Evolutionary conservation across 495 filamentous ascomycete species (phyloP).

Genomic region (Hyphodiscus hymeniophilus): DNA sequence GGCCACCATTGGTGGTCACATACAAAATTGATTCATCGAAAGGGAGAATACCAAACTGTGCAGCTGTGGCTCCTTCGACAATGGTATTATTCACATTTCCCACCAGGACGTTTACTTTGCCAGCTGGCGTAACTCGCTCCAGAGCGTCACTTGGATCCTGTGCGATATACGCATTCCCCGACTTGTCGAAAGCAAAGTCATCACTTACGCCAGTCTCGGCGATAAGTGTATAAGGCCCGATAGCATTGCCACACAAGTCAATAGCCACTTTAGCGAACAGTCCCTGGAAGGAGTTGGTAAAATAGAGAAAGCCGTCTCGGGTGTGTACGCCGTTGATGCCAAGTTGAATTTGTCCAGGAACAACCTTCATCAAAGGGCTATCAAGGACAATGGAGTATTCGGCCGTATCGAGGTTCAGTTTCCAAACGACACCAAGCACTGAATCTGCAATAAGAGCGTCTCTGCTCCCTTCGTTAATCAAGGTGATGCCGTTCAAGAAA

Average conservation of each 20-base stretch:
- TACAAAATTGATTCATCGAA: conserved; percentile 18
- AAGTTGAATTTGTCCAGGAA: conserved; percentile 9
- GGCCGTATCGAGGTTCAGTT: conserved; percentile 25
- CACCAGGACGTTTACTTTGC: conserved; percentile 4
- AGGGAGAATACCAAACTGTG: conserved; percentile 14
- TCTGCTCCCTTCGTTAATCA: conserved; percentile 14
- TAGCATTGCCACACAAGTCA: not conserved
- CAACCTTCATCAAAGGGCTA: conserved; percentile 19
- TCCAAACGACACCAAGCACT: conserved; percentile 28
- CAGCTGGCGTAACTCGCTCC: not conserved
- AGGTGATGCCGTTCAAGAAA: conserved; percentile 33
- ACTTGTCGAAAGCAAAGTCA: conserved; percentile 3
- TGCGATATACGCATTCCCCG: not conserved
- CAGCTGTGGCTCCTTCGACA: conserved; percentile 14
- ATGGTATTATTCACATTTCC: conserved; percentile 13
- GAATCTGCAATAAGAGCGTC: conserved; percentile 32
- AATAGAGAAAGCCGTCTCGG: conserved; percentile 29
- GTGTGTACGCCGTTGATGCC: conserved; percentile 34
- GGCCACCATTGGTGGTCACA: conserved; percentile 17
- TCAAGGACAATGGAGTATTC: conserved; percentile 27
- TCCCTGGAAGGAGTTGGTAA: conserved; percentile 24
- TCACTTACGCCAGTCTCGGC: not conserved
- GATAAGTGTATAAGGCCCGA: not conserved
- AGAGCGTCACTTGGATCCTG: not conserved
- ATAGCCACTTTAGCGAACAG: not conserved